Evolutionary conservation across 2,329 filamentous ascomycete genomes (phyloP).

Genomic region (Aspergillus sp.): DNA sequence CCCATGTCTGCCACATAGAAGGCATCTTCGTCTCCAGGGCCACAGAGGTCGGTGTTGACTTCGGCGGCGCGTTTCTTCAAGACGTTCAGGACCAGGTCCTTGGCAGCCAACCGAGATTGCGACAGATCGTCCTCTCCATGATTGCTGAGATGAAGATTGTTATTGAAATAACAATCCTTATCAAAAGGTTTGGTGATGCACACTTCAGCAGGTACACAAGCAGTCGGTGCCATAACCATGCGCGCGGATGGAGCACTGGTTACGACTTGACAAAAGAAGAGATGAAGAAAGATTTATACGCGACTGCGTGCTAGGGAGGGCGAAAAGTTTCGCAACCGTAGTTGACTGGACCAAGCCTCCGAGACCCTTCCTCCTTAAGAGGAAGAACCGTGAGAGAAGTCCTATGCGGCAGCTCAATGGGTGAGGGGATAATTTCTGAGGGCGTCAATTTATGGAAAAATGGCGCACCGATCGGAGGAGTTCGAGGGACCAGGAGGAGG

Average conservation of each 20-base stretch:
- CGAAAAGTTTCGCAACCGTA: slow-evolving; percentile 90
- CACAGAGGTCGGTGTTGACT: slow-evolving; percentile 86
- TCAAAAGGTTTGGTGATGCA: slow-evolving; percentile 39
- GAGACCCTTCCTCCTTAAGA: slow-evolving; percentile 99
- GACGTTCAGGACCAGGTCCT: slow-evolving; percentile 83
- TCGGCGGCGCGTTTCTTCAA: slow-evolving; percentile 81
- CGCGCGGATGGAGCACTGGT: slow-evolving; percentile 38
- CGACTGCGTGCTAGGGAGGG: slow-evolving; percentile 79
- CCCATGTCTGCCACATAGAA: slow-evolving; percentile 98
- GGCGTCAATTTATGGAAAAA: slow-evolving; percentile 42
- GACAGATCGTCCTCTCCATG: slow-evolving; percentile 51
- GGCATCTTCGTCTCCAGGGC: slow-evolving; percentile 91
- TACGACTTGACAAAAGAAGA: slow-evolving; percentile 24
- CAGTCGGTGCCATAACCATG: slow-evolving; percentile 75
- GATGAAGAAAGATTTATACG: slow-evolving; percentile 26
- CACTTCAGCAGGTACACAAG: slow-evolving; percentile 58
- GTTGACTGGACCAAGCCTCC: slow-evolving; percentile 92
- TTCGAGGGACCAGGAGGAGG: slow-evolving; percentile 43
- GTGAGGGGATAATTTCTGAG: slow-evolving; percentile 59
- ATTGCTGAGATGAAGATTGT: slow-evolving; percentile 41
- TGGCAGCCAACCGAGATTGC: slow-evolving; percentile 59
- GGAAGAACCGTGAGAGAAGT: slow-evolving; percentile 97
- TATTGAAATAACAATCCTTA: slow-evolving; percentile 37
- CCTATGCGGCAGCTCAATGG: slow-evolving; percentile 99
- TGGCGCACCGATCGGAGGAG: slow-evolving; percentile 41